A percentile compares a stretch with the other conserved stretches of the same genome.
Evolutionary conservation across 768 basidiomycete species (phyloP).

Genomic region (Chalciporus piperatus): DNA sequence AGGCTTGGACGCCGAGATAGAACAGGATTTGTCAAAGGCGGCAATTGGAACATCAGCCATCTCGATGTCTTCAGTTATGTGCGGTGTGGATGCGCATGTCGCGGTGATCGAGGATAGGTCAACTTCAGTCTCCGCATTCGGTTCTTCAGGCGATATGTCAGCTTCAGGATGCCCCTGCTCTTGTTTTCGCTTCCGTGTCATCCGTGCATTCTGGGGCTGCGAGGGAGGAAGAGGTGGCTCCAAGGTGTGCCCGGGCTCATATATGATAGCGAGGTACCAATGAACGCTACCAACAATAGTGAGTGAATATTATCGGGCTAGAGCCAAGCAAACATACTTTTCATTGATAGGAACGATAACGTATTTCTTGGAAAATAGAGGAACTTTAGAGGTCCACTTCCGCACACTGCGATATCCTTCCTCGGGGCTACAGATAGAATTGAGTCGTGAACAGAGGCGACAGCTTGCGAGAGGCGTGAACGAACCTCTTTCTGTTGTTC

Average conservation of each 20-base stretch:
- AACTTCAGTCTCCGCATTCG: constrained; percentile 8
- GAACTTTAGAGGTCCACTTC: constrained; percentile 91
- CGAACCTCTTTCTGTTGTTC: constrained; percentile 56
- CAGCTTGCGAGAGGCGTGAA: constrained; percentile 1
- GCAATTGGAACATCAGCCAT: constrained; percentile 8
- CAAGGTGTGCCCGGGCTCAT: constrained; percentile 66
- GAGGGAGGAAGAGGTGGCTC: constrained; percentile 42
- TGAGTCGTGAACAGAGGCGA: constrained; percentile 12
- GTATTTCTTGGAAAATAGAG: constrained; percentile 89
- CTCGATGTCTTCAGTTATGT: constrained; percentile 13
- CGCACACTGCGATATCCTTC: constrained; percentile 81
- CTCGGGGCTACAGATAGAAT: constrained; percentile 36
- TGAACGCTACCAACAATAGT: constrained; percentile 59
- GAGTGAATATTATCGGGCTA: background rate
- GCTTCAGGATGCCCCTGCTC: constrained; percentile 5
- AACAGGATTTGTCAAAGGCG: constrained; percentile 15
- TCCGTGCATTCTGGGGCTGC: constrained; percentile 8
- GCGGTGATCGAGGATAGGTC: constrained; percentile 15
- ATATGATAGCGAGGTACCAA: constrained; percentile 97
- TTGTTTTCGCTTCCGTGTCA: constrained; percentile 25
- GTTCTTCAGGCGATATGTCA: constrained; percentile 1
- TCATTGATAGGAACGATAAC: constrained; percentile 97
- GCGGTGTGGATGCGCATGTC: constrained; percentile 23
- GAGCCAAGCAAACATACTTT: constrained; percentile 52
- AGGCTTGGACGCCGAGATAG: constrained; percentile 10